Base-by-base conservation (phyloP, 2,329 filamentous ascomycete genomes). In the Aspergillus cejpii region DNA sequence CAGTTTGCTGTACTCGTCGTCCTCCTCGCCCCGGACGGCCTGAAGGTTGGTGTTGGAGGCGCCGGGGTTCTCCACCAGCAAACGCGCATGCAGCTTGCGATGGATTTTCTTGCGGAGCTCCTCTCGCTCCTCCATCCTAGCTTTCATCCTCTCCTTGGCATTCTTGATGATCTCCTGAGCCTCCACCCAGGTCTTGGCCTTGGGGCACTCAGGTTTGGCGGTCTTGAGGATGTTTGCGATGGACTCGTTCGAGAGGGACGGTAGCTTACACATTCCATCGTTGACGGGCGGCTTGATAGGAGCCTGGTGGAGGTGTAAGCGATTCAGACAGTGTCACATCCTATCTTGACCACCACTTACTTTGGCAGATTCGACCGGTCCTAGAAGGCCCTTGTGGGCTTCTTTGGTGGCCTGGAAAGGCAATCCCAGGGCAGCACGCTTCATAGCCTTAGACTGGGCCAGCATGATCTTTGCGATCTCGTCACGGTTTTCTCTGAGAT, bases 161-260 rank as follows among this genome's bases (percentile, higher is more conserved):
- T 27, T 23, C 24, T 53, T 51, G 26, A 21, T 47, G 33, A 43
- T 20, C 31, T 47, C 47, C 15, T 57, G 50, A 2, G 51, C 51
- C 14, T 41, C 48, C 12, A 59, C 31, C 55, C 52, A 58, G 5
- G 48, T 44, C 38, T 55, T 49, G 1, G 58, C 49, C 19, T 49
- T 49, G 23, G 31, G 41, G 31, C 53, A 57, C 10, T 51, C 23
- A 0, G 53, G 52, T 29, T 55, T 52, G 28, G 46, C 43, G 14
- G 45, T 23, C 17, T 34, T 39, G 20, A 59, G 51, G 33, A 60
- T 51, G 7, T 39, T 15, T n/a, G 49, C 45, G 29, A 60, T 53
- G 19, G 48, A 43, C 2, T 53, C 50, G 5, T 44, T 39, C 1
- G 45, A 37, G 14, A 60, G 48, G 24, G 51, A 27, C 4, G 39